Evolutionary conservation across 2,329 filamentous ascomycete genomes (phyloP).

Genomic region (Cladobotryum mycophilum): DNA sequence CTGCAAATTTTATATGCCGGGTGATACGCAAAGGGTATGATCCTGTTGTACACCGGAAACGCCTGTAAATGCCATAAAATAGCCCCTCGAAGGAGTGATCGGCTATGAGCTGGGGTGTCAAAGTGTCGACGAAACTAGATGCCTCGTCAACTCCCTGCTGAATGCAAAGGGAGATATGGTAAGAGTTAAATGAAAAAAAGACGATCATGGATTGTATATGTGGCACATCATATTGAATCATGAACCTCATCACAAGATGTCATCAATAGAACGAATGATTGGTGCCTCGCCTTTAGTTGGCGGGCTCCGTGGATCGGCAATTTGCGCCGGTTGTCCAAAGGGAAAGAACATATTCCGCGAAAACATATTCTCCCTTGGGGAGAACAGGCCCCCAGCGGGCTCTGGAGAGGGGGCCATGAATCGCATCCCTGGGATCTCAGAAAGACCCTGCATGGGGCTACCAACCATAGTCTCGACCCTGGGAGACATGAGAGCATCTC

Average conservation of each 20-base stretch:
- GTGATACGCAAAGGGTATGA: conserved; percentile 8
- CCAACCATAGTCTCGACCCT: conserved; percentile 66
- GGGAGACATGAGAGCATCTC: conserved; percentile 62
- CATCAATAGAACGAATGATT: conserved; percentile 72
- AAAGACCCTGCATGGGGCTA: conserved; percentile 51
- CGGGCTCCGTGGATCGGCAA: conserved; percentile 65
- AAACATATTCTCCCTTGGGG: conserved; percentile 45
- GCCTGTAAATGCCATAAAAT: background rate
- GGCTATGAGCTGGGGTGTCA: background rate
- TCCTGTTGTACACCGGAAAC: conserved; percentile 8
- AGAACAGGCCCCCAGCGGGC: conserved; percentile 48
- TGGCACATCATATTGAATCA: conserved; percentile 1
- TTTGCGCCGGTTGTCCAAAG: conserved; percentile 45
- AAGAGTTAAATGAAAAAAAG: background rate
- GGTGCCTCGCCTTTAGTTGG: conserved; percentile 68
- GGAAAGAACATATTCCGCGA: conserved; percentile 47
- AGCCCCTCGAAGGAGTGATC: background rate
- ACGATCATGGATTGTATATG: conserved; percentile 1
- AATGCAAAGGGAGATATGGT: background rate
- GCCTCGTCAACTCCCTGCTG: background rate
- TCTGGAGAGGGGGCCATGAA: conserved; percentile 49
- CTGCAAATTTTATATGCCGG: background rate
- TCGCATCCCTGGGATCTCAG: conserved; percentile 42
- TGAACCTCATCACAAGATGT: conserved; percentile 52
- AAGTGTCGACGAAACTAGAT: background rate